These are phyloP conservation scores for Talaromyces verruculosus DNA, from an alignment of 2,329 filamentous ascomycete species.

Conservation along the genomic window DNA sequence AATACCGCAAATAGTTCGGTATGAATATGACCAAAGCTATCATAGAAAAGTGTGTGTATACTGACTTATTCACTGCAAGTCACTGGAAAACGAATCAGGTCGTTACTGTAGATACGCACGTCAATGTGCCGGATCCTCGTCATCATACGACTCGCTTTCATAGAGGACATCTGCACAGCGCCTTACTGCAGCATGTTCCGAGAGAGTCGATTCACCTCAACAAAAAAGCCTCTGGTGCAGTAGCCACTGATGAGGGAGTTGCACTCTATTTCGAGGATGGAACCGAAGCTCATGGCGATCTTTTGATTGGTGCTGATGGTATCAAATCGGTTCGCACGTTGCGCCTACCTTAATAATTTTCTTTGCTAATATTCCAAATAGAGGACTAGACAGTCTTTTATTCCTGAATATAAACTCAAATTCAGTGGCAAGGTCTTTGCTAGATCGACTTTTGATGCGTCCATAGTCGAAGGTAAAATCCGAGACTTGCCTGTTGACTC, in stretches of 20 bases:
- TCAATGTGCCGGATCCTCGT: constrained; percentile 41
- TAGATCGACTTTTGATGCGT: constrained; percentile 48
- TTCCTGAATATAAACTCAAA: constrained; percentile 41
- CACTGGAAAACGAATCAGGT: constrained; percentile 49
- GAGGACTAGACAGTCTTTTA: constrained; percentile 41
- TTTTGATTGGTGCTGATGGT: constrained; percentile 56
- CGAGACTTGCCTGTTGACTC: constrained; percentile 44
- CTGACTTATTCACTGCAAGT: constrained; percentile 24
- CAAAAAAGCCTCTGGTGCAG: constrained; percentile 45
- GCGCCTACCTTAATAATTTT: background rate
- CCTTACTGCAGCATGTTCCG: constrained; percentile 49
- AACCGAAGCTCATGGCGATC: constrained; percentile 44
- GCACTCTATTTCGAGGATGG: constrained; percentile 52
- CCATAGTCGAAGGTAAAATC: constrained; percentile 41
- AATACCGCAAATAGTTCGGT: constrained; percentile 51
- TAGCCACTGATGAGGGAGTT: constrained; percentile 33
- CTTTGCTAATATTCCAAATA: constrained; percentile 12
- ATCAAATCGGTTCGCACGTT: constrained; percentile 48
- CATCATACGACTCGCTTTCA: constrained; percentile 51
- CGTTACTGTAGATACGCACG: constrained; percentile 34
- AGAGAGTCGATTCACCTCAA: constrained; percentile 44
- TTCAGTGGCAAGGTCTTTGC: constrained; percentile 51
- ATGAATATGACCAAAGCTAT: constrained; percentile 12
- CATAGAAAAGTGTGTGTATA: background rate
- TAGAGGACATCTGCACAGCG: constrained; percentile 52